Evolutionary conservation across 805 yeast genomes (phyloP).

Genomic region (Candida nemodendra): DNA sequence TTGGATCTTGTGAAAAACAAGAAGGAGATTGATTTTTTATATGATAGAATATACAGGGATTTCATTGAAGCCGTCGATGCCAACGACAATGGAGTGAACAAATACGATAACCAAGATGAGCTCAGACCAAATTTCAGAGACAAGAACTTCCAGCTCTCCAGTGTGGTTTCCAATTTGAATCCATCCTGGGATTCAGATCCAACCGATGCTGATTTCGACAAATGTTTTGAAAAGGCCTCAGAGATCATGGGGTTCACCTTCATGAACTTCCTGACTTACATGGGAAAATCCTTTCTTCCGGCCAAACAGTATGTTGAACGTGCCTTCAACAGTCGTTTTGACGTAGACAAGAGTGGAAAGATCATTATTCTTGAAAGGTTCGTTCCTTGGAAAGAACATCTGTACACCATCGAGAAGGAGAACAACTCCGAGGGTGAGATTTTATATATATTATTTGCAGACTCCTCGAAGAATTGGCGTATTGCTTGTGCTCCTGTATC

Average conservation of each 20-base stretch:
- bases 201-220: slow-evolving; percentile 64
- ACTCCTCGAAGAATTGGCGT: slow-evolving; percentile 74
- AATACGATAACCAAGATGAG: slow-evolving; percentile 53
- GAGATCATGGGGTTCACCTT: slow-evolving; percentile 83
- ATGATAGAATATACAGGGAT: slow-evolving; percentile 75
- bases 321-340: slow-evolving; percentile 63
- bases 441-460: slow-evolving; percentile 78
- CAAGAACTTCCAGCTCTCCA: slow-evolving; percentile 71
- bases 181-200: slow-evolving; percentile 80
- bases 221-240: slow-evolving; percentile 66
- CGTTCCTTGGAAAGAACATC: slow-evolving; percentile 95
- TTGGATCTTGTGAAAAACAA: slow-evolving; percentile 34
- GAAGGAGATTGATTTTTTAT: slow-evolving; percentile 59
- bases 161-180: slow-evolving; percentile 74
- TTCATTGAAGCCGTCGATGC: slow-evolving; percentile 94
- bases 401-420: slow-evolving; percentile 68
- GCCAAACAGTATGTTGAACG: slow-evolving; percentile 73
- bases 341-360: slow-evolving; percentile 67
- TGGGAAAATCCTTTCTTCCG: slow-evolving; percentile 88
- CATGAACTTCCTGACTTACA: slow-evolving; percentile 58
- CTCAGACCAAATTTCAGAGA: slow-evolving; percentile 66
- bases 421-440: slow-evolving; percentile 53
- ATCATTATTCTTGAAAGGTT: slow-evolving; percentile 71
- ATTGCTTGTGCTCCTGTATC: slow-evolving; percentile 89
- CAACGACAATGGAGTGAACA: slow-evolving; percentile 88